phyloP scores from a whole-genome alignment of 2,329 filamentous ascomycete species.

The Malbranchea zuffiana region DNA sequence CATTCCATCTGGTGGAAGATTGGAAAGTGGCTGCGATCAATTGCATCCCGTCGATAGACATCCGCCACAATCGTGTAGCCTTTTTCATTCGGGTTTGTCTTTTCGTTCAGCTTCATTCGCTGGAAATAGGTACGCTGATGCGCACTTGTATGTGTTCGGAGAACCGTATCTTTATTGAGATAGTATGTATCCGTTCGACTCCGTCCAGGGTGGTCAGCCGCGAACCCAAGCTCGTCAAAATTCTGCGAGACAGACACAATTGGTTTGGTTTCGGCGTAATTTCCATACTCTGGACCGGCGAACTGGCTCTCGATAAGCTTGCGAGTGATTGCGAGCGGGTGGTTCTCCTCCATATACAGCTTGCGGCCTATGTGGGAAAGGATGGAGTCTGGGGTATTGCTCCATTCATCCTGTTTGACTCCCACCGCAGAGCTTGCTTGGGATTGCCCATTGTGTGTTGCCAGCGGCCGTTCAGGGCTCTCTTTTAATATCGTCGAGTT shows the following conservation, averaged over 20 bases:
- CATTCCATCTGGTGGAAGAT: constrained; percentile 99
- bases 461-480: constrained; percentile 2
- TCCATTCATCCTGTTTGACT: constrained; percentile 65
- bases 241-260: constrained; percentile 79
- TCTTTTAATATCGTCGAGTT: constrained; percentile 9
- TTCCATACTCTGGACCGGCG: constrained; percentile 57
- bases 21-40: constrained; percentile 91
- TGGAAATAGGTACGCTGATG: constrained; percentile 79
- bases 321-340: constrained; percentile 82
- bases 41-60: constrained; percentile 88
- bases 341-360: constrained; percentile 82
- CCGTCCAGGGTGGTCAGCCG: constrained; percentile 74
- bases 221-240: constrained; percentile 94
- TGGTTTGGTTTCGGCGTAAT: constrained; percentile 69
- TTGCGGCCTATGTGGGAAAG: constrained; percentile 60
- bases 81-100: constrained; percentile 32
- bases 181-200: constrained; percentile 92
- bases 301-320: constrained; percentile 88
- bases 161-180: constrained; percentile 68
- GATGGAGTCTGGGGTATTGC: constrained; percentile 70
- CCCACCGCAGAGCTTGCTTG: constrained; percentile 44
- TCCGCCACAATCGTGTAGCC: constrained; percentile 90
- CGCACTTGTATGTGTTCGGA: constrained; percentile 89
- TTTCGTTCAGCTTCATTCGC: constrained; percentile 43
- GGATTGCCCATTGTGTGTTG: constrained; percentile 15